Base-by-base conservation (phyloP, 495 filamentous ascomycete species). In the Penicillium roqueforti region DNA sequence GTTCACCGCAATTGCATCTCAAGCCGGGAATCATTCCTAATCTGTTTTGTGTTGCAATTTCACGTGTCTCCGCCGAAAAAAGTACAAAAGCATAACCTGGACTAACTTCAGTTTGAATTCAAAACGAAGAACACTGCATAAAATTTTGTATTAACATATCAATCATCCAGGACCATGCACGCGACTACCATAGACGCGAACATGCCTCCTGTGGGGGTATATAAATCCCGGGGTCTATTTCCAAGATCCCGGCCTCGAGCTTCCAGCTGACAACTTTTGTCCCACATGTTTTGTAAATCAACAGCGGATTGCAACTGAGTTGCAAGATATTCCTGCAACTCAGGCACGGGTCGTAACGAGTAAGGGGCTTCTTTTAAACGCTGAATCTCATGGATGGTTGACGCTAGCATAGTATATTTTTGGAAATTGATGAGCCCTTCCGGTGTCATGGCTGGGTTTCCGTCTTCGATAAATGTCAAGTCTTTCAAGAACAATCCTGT, bases 381-480 rank as follows among this genome's bases (percentile, higher is more conserved):
- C 69, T 95, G 89, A 47, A 96, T 89, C 57, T 95, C 89, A 37
- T 87, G 86, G 53, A 97, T 92, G 22, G 95, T 89, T 57, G 92
- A 88, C 26, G 92, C 91, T n/a, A 91, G 88, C 77, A 95, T 96
- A 19, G 87, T 83, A 26, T 89, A 87, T 76, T 96, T 96, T 58
- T 86, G 85, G 66, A 96, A 96, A 73, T 96, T 96, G 72, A 96
- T 96, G 54, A 92, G 76, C 46, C 90, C 85, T 16, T 89, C 87
- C 63, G 89, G 87, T 68, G 93, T 93, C 57, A 89, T 77, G 14
- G 87, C 87, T n/a, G 90, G 87, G 56, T 95, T 97, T 51, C 92
- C 92, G 62, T 97, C 92, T 72, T 95, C 91, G 61, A 96, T 95
- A 72, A 97, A 97, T 31, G 90, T 95, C 14, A 97, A 77, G 70